Base-by-base conservation (phyloP, 2,329 filamentous ascomycete species). In the Diaporthe capsici region DNA sequence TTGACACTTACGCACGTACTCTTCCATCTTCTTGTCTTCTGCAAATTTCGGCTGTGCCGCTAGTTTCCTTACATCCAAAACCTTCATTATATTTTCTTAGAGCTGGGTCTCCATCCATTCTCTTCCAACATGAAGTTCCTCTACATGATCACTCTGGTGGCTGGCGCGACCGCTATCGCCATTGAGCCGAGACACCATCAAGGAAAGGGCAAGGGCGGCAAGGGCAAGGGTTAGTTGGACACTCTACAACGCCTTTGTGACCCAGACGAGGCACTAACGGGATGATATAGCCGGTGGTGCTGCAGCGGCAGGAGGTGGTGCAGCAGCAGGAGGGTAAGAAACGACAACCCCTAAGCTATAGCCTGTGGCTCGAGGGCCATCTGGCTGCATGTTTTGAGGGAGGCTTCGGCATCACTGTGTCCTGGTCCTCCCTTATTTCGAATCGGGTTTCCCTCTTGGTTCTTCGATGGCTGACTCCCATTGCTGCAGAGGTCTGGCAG, bases 111-210 rank as follows among this genome's bases (percentile, higher is more conserved):
- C 65, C 65, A 42, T 70, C 47, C 49, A 55, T 42, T 70, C 65
- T 55, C 47, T 70, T 70, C 10, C 49, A 70, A 55, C 7, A 70
- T 70, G 65, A 70, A 70, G 65, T 70, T 70, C 49, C 65, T 70
- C 49, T 70, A 70, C 65, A 55, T 70, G 31, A 55, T 70, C 49
- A 70, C 65, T 20, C 34, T 70, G 34, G 65, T 49, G n/a, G 65
- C 44, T 42, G 47, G 47, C 34, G 65, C 34, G 44, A 55, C 49
- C 22, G 65, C 65, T 15, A 39, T 70, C 15, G 65, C 65, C 17
- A 15, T 70, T 70, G 65, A 70, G 65, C 65, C 65, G 10, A 34
- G 65, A 8, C 65, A 70, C 49, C 65, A 70, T 4, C 65, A 70
- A 70, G 65, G 65, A 37, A 70, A 70, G n/a, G 65, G 65, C 20